Percentiles rank a stretch among this genome's conserved stretches.
Evolutionary conservation across 805 yeast species (phyloP).

Genomic region (Priceomyces castillae): DNA sequence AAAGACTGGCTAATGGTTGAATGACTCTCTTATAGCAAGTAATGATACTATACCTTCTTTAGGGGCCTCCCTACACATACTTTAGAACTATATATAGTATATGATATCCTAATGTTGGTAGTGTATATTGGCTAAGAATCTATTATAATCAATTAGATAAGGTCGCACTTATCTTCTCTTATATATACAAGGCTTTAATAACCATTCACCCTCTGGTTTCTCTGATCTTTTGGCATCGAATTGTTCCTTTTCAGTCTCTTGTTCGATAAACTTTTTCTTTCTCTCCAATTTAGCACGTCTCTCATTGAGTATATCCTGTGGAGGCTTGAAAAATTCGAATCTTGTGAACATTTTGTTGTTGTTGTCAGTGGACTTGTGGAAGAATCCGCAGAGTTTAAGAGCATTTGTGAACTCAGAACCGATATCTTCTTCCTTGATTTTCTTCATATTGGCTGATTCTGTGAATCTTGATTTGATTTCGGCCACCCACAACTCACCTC

Average conservation of each 20-base stretch:
- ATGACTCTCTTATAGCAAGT: no score
- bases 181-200: slow-evolving; percentile 93
- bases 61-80: no score
- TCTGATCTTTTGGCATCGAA: slow-evolving; percentile 52
- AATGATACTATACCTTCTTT: no score
- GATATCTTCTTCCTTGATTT: slow-evolving; percentile 36
- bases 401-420: slow-evolving; percentile 81
- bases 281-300: slow-evolving; percentile 59
- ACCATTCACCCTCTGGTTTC: slow-evolving; percentile 78
- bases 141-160: neutral
- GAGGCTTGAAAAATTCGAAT: slow-evolving; percentile 91
- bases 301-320: slow-evolving; percentile 62
- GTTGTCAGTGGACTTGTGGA: slow-evolving; percentile 84
- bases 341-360: slow-evolving; percentile 90
- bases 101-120: no score
- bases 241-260: slow-evolving; percentile 59
- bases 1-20: no score
- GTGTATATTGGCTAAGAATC: no score
- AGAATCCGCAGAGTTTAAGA: slow-evolving; percentile 75
- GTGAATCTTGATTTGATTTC: slow-evolving; percentile 91
- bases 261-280: slow-evolving; percentile 67
- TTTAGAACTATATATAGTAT: no score
- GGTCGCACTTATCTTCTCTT: slow-evolving; percentile 56
- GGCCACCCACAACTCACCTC: slow-evolving; percentile 96
- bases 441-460: slow-evolving; percentile 42